phyloP scores from a whole-genome alignment of 495 filamentous ascomycete genomes.

The Diplogelasinospora grovesii region DNA sequence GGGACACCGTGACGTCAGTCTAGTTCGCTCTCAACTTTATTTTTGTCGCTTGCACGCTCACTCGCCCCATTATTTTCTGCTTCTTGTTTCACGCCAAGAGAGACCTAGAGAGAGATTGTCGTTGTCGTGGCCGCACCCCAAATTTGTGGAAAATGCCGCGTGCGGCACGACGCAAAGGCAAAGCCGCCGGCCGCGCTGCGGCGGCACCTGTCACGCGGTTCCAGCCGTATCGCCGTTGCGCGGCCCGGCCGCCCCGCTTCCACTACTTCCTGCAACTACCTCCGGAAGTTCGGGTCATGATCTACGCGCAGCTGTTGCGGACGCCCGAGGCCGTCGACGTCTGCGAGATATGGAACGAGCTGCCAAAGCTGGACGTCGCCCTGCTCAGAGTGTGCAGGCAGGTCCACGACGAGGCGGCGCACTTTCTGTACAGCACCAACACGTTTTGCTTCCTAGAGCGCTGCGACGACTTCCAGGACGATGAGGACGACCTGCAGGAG shows the following conservation, averaged over 20 bases:
- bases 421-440: slow-evolving; percentile 13
- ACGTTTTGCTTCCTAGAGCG: slow-evolving; percentile 16
- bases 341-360: slow-evolving; percentile 3
- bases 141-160: too few relatives aligned
- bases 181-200: too few relatives aligned
- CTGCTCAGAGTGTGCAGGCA: slow-evolving; percentile 8
- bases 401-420: slow-evolving; percentile 9
- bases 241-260: slow-evolving; percentile 5
- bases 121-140: too few relatives aligned
- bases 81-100: too few relatives aligned
- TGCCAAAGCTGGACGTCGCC: slow-evolving; percentile 5
- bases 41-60: too few relatives aligned
- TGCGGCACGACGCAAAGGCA: too few relatives aligned
- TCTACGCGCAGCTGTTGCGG: slow-evolving; percentile 2
- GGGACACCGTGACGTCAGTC: too few relatives aligned
- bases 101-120: too few relatives aligned
- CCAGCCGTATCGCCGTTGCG: slow-evolving; percentile 7
- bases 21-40: too few relatives aligned
- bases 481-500: not conserved
- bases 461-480: slow-evolving; percentile 6
- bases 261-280: slow-evolving; percentile 3
- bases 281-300: slow-evolving; percentile 2
- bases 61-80: too few relatives aligned
- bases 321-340: slow-evolving; percentile 4
- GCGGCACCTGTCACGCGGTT: slow-evolving; percentile 1